Evolutionary conservation across 2,329 filamentous ascomycete genomes (phyloP), one percentile per base, ranked within the genome.

Genomic region (Stylonectria norvegica): DNA sequence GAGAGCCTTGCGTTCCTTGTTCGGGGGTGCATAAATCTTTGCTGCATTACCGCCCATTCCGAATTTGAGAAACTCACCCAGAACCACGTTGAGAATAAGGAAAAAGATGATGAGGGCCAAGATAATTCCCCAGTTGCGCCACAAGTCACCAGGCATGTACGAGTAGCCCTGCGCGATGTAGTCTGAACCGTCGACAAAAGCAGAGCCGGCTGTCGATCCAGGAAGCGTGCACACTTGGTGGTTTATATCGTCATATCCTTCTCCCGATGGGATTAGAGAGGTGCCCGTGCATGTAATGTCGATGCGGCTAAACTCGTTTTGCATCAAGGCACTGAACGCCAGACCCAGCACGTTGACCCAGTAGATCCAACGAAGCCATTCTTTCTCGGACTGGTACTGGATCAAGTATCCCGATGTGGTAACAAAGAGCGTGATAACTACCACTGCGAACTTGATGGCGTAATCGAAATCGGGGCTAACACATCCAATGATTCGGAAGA

Each of bases 121-220:
- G 45, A 94, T 81, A 48, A 95, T 93, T 1, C 86, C 87, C 61
- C 85, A 87, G 63, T 93, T 89, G 29, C 87, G 76, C 89, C 89
- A 94, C 1, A 93, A 70, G 36, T 91, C 78, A 1, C 69, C 65
- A 0, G 76, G 74, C 10, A 69, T 61, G 65, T 90, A 94, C 0
- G 75, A 73, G 61, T 86, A 95, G 0, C 73, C 79, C 16, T 79
- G 64, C 0, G 75, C 70, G 45, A 95, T 78, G 59, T 95, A 95
- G 11, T 72, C 75, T 0, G 69, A 66, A 4, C 89, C 89, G 1
- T 75, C 72, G 0, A 95, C 78, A 8, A 71, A 58, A 2, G 71
- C 63, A 0, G 76, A 83, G 2, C 89, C 88, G 0, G 83, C 70
- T 1, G 67, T 70, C 6, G 85, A 86, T 2, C 89, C 89, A 1